A percentile compares a stretch with the other conserved stretches of the same genome.
These are phyloP conservation scores for Lyophyllum semitale DNA, from an alignment of 768 basidiomycete species.

Conservation along the genomic window DNA sequence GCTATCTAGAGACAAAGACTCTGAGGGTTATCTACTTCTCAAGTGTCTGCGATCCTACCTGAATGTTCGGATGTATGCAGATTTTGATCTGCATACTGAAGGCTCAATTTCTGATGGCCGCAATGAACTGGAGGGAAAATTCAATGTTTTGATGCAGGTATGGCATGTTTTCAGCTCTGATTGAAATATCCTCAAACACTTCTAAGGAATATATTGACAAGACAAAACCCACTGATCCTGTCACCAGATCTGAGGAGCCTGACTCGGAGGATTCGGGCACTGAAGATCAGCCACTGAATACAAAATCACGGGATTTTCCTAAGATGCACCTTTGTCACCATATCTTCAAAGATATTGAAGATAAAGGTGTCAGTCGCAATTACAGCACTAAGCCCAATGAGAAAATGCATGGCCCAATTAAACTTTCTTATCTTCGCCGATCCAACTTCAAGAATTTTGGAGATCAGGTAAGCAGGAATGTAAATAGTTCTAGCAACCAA, in stretches of 20 bases:
- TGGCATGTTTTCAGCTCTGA: background rate
- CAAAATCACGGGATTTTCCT: conserved; percentile 35
- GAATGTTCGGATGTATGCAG: conserved; percentile 18
- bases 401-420: conserved; percentile 28
- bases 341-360: conserved; percentile 30
- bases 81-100: conserved; percentile 30
- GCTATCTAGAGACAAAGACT: background rate
- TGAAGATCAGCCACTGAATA: no score
- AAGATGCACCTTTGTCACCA: conserved; percentile 37
- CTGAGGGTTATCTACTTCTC: conserved; percentile 21
- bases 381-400: conserved; percentile 35
- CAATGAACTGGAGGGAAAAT: conserved; percentile 13
- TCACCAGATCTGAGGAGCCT: no score
- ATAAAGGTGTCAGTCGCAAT: conserved; percentile 30
- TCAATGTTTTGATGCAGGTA: conserved; percentile 23
- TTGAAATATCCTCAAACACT: background rate
- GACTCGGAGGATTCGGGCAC: no score
- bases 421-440: conserved; percentile 22
- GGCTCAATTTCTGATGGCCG: conserved; percentile 27
- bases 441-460: conserved; percentile 35
- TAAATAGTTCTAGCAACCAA: no score
- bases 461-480: conserved; percentile 22
- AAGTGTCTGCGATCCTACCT: conserved; percentile 21
- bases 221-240: background rate
- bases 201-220: conserved; percentile 13